phyloP scores from a whole-genome alignment of 2,329 filamentous ascomycete species.

The Claviceps spartinae region DNA sequence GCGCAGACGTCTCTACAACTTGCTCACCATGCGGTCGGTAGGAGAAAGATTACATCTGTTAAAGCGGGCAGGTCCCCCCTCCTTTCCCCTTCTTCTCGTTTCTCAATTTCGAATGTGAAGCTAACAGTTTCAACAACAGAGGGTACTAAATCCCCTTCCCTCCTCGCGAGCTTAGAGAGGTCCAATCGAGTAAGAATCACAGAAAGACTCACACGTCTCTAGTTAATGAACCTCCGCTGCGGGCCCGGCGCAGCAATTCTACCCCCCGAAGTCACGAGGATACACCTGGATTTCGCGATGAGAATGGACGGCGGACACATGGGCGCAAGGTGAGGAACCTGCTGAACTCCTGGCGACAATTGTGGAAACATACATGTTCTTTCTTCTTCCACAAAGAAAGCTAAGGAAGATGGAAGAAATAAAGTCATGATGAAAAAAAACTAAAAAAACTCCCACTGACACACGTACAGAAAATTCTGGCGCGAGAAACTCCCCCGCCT shows the following conservation, averaged over 20 bases:
- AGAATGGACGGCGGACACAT: conserved; percentile 53
- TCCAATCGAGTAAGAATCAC: background rate
- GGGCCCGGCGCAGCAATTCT: conserved; percentile 76
- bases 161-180: conserved; percentile 3
- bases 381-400: no score
- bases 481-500: conserved; percentile 65
- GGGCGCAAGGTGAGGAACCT: conserved; percentile 46
- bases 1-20: background rate
- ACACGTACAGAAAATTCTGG: conserved; percentile 66
- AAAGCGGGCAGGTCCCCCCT: conserved; percentile 44
- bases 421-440: no score
- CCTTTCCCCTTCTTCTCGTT: background rate
- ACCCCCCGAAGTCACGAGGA: conserved; percentile 58
- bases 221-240: conserved; percentile 63
- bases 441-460: background rate
- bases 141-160: conserved; percentile 20
- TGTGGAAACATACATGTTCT: no score
- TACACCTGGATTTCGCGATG: conserved; percentile 59
- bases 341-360: no score
- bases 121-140: conserved; percentile 19
- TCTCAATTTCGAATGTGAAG: background rate
- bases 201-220: conserved; percentile 13
- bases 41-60: conserved; percentile 61
- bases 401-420: no score
- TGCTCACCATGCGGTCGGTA: conserved; percentile 30